These are phyloP conservation scores for Trichoderma arundinaceum DNA, from an alignment of 2,329 filamentous ascomycete species.

Conservation along the genomic window DNA sequence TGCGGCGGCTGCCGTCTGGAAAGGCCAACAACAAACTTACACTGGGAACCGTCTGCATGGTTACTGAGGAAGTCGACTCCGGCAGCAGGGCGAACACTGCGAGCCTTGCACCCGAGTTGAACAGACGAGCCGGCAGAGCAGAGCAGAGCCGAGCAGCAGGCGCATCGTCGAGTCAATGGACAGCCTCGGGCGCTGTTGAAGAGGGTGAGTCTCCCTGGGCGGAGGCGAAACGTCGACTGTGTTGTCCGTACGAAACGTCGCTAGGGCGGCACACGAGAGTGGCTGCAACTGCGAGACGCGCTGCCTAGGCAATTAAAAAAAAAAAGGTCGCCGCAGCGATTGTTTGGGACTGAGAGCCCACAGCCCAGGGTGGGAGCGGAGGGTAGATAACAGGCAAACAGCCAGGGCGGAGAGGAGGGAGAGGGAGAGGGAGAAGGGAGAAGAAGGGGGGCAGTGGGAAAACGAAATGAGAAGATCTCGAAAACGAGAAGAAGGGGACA, in stretches of 20 bases:
- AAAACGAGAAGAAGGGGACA: constrained; percentile 31
- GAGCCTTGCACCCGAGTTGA: constrained; percentile 45
- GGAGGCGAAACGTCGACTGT: constrained; percentile 13
- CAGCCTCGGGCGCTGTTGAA: constrained; percentile 24
- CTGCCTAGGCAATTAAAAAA: not conserved
- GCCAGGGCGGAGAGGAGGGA: constrained; percentile 17
- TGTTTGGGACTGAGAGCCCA: constrained; percentile 29
- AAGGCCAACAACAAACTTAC: constrained; percentile 45
- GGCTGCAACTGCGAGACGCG: constrained; percentile 20
- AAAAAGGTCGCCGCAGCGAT: constrained; percentile 10
- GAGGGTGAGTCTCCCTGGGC: constrained; percentile 9
- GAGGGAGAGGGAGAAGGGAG: constrained; percentile 30
- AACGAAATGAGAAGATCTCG: constrained; percentile 28
- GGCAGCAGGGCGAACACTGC: constrained; percentile 45
- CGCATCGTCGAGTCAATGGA: constrained; percentile 39
- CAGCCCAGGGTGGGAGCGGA: constrained; percentile 20
- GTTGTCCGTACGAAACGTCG: constrained; percentile 14
- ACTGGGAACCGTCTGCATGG: constrained; percentile 61
- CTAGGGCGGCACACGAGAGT: not conserved
- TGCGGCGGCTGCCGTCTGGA: constrained; percentile 11
- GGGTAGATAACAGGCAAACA: constrained; percentile 15
- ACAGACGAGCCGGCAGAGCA: constrained; percentile 38
- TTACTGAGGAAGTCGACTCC: constrained; percentile 50
- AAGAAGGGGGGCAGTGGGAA: constrained; percentile 19
- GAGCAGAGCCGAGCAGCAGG: constrained; percentile 35